phyloP scores from a whole-genome alignment of 108 stramenopile genomes.

The Nitzschia palea region DNA sequence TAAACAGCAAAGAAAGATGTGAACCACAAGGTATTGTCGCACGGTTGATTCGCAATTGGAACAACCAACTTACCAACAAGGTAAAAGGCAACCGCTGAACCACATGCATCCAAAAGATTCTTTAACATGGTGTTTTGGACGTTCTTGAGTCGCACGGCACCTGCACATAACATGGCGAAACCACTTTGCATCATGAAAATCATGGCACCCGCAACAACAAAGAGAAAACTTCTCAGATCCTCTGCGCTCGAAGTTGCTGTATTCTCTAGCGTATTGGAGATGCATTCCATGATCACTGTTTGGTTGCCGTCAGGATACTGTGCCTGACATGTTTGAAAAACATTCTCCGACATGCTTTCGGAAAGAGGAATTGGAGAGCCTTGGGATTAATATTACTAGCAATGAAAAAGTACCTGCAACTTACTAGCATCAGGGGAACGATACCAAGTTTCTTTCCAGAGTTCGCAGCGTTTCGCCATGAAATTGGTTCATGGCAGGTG shows the following conservation, averaged over 20 bases:
- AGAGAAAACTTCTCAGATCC: conserved; percentile 29
- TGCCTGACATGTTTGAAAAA: conserved; percentile 15
- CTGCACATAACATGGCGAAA: conserved; percentile 87
- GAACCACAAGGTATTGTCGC: background rate
- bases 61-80: conserved; percentile 43
- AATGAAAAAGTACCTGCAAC: too few species aligned
- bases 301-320: conserved; percentile 7
- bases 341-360: conserved; percentile 4
- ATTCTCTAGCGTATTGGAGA: conserved; percentile 35
- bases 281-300: conserved; percentile 34
- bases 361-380: background rate
- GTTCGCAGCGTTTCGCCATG: too few species aligned
- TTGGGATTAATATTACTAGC: too few species aligned
- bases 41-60: background rate
- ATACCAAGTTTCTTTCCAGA: too few species aligned
- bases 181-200: conserved; percentile 77
- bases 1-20: background rate
- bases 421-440: too few species aligned
- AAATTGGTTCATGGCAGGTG: too few species aligned
- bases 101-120: conserved; percentile 81
- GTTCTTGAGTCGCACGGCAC: conserved; percentile 79
- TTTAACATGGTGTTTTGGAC: conserved; percentile 87
- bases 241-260: background rate
- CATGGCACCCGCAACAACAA: conserved; percentile 44
- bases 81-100: conserved; percentile 77